Evolutionary conservation across 345 rosid species (phyloP), one percentile per base, ranked within the genome.

Genomic region (Gossypium sturtianum): DNA sequence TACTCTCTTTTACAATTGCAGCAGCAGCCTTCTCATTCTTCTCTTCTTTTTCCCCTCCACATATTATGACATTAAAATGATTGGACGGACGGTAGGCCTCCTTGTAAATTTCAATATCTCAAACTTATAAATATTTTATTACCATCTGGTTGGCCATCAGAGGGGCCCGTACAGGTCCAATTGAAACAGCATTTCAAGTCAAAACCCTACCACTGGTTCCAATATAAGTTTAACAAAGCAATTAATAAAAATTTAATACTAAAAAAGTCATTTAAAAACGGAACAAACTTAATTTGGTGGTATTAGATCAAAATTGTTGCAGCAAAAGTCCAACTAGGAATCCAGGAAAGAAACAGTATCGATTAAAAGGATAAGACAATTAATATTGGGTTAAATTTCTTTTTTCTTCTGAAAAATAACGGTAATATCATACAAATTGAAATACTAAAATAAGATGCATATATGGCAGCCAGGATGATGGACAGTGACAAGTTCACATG

Each of bases 401-500:
- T 48, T 23, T 5, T 25, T 17, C 1, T 11, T 15, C 7, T 65
- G 13, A 47, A 66, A 67, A 27, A 47, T 16, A 23, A 12, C 25
- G 48, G 25, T 12, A 61, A 51, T 66, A 11, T 4, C 12, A 5
- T 11, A 59, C 51, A 4, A 23, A 59, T 59, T 59, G 44, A 66
- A 43, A 19, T 15, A 74, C 0, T n/a, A 57, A 54, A 60, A 70
- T 52, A 60, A 72, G 72, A 65, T 41, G 73, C 41, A 67, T 77
- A 80, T 29, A 51, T 2, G 54, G 54, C 81, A 78, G 74, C 78
- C 74, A 78, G 81, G 80, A 78, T 56, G 74, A 76, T 74, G 86
- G 86, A 85, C 76, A 75, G 70, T 73, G 87, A 86, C 91, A 77
- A 78, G 85, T 78, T 83, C 86, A 86, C 91, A 86, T 86, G 91